A percentile compares a stretch with the other conserved stretches of the same genome.
phyloP scores from a whole-genome alignment of 2,329 filamentous ascomycete genomes.

The Trichoderma afroharzianum region DNA sequence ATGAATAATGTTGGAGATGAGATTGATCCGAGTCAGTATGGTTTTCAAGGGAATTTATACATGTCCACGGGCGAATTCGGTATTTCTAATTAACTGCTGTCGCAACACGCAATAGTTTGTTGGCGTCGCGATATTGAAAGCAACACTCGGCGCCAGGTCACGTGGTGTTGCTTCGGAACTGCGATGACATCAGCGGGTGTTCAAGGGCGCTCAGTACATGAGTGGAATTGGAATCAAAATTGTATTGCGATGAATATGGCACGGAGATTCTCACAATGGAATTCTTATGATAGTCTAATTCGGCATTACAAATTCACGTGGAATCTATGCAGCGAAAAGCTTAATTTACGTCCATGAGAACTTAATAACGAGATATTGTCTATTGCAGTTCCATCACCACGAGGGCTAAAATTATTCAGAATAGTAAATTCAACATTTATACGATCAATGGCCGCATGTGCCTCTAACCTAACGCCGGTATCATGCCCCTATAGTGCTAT shows the following conservation, averaged over 20 bases:
- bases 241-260: background rate
- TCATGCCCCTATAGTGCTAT: slow-evolving; percentile 7
- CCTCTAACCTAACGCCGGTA: slow-evolving; percentile 17
- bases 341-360: background rate
- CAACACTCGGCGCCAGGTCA: slow-evolving; percentile 22
- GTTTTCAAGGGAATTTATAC: background rate
- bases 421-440: background rate
- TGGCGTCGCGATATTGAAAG: slow-evolving; percentile 21
- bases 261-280: background rate
- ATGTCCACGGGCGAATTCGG: background rate
- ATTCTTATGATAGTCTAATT: background rate
- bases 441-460: slow-evolving; percentile 9
- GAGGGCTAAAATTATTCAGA: background rate
- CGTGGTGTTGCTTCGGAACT: slow-evolving; percentile 10
- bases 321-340: background rate
- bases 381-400: background rate
- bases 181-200: slow-evolving; percentile 12
- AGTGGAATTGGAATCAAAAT: background rate
- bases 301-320: background rate
- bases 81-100: background rate
- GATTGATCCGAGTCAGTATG: background rate
- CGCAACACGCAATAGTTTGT: background rate
- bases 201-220: background rate
- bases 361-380: background rate
- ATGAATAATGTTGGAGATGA: background rate